A percentile compares a stretch with the other conserved stretches of the same genome.
These are phyloP conservation scores for Cadophora sp. DNA, from an alignment of 2,329 filamentous ascomycete species.

Conservation along the genomic window DNA sequence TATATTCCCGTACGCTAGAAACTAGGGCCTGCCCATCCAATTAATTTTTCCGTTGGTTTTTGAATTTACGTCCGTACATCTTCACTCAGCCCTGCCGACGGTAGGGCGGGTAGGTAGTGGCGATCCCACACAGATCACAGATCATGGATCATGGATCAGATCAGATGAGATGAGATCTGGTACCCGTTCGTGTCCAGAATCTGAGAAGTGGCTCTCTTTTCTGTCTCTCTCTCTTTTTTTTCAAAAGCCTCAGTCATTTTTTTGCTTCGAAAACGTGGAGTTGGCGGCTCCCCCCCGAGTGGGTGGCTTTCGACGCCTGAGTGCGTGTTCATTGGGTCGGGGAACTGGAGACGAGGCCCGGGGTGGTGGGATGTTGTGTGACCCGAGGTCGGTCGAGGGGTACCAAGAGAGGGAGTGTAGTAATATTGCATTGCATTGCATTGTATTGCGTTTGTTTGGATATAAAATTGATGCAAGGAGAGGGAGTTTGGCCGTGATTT, in stretches of 20 bases:
- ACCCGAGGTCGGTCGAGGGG: neutral
- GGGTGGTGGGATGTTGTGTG: neutral
- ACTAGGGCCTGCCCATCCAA: neutral
- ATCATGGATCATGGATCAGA: too few species aligned
- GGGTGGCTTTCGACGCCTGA: neutral
- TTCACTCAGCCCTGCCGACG: constrained; percentile 13
- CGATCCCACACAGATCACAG: constrained; percentile 16
- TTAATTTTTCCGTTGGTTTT: neutral
- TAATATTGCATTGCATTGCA: too few species aligned
- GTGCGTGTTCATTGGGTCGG: neutral
- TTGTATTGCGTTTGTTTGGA: neutral
- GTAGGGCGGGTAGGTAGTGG: constrained; percentile 6
- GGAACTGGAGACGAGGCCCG: neutral
- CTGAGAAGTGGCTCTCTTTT: constrained; percentile 10
- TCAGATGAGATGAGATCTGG: constrained; percentile 17
- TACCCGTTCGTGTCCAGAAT: constrained; percentile 19
- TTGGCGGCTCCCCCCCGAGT: neutral
- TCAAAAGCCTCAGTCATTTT: neutral
- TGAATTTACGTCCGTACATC: neutral
- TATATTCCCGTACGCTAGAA: neutral
- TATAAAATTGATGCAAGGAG: neutral
- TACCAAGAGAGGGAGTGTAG: too few species aligned
- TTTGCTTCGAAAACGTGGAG: too few species aligned
- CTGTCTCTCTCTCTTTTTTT: neutral
- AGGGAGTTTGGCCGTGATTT: neutral